These are phyloP conservation scores for Brasilioporus rufonigricans DNA, from an alignment of 768 basidiomycete species.

Conservation along the genomic window DNA sequence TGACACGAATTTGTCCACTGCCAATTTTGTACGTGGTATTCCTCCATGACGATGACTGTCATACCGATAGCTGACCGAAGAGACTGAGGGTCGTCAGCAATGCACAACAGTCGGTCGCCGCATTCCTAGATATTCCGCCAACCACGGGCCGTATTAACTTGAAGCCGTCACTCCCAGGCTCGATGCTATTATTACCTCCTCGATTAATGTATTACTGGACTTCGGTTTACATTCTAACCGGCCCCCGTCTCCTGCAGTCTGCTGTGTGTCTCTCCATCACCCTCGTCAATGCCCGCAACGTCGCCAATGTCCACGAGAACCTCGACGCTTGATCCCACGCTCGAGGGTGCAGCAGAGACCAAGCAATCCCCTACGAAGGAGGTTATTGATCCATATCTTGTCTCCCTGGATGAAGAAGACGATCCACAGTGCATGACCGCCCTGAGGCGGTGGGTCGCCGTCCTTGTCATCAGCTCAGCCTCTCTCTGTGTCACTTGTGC, in stretches of 20 bases:
- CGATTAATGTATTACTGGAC: neutral
- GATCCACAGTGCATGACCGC: slow-evolving; percentile 41
- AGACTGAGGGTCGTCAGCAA: neutral
- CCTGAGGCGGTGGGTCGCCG: slow-evolving; percentile 47
- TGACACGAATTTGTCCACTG: neutral
- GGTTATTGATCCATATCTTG: slow-evolving; percentile 20
- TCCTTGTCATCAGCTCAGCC: slow-evolving; percentile 45
- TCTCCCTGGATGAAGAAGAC: slow-evolving; percentile 41
- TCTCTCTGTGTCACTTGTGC: slow-evolving; percentile 53
- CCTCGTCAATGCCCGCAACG: neutral
- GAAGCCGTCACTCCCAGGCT: neutral
- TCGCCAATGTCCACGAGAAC: slow-evolving; percentile 4
- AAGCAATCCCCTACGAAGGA: neutral
- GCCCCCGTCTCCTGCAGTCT: neutral
- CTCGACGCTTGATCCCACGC: slow-evolving; percentile 3
- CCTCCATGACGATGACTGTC: neutral
- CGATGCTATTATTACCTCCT: slow-evolving; percentile 6
- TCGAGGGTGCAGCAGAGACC: slow-evolving; percentile 9
- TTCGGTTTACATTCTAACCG: neutral
- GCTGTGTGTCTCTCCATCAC: neutral
- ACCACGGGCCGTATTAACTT: neutral
- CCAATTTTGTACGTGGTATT: neutral
- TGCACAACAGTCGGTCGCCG: neutral
- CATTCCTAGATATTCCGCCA: neutral
- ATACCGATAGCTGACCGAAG: neutral